Base-by-base conservation (phyloP, 1,284 basidiomycete species). In the Ceratobasidium sp. region DNA sequence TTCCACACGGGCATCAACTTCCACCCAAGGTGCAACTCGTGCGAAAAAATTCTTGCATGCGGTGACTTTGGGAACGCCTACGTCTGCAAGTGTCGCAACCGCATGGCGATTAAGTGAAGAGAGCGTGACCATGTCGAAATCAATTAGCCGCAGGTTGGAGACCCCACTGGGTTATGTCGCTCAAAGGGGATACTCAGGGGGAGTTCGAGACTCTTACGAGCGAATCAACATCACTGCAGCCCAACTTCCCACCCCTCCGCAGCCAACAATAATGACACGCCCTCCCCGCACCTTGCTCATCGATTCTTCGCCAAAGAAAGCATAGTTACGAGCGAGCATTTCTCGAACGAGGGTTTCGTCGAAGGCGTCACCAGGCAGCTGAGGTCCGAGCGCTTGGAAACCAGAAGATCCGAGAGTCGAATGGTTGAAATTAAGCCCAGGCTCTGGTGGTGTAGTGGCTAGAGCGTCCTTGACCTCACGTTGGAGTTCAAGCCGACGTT, bases 191-290 rank as follows among this genome's bases (percentile, higher is more conserved):
- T 27, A 30, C 16, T 16, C 52, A 70, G 23, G 3, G 12, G 12
- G 44, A 20, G 14, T 6, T 20, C 38, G 52, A 41, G 7, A 68
- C 60, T 89, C 94, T 83, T 83, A 94, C 92, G 93, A 94, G 83
- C 96, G 87, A 41, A 92, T 93, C 60, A 98, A 90, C 96, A 98
- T 98, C 44, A 97, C 90, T 6, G 97, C 96, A 35, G 93, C 94
- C 93, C 96, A 97, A 81, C 94, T 96, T 0, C 97, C 97, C 0
- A 99, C 98, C 5, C 98, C 98, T 77, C 98, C 98, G 80, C 96
- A 96, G 3, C 98, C 98, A 8, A 99, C 90, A 30, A 99, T 88
- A 27, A 96, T 95, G 3, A 99, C 96, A 23, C 89, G 92, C 7
- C 91, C 90, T 30, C 88, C 84, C 77, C 98, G 88, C 59, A 99